Evolutionary conservation across 1,284 basidiomycete species (phyloP).

Genomic region (Melampsora americana): DNA sequence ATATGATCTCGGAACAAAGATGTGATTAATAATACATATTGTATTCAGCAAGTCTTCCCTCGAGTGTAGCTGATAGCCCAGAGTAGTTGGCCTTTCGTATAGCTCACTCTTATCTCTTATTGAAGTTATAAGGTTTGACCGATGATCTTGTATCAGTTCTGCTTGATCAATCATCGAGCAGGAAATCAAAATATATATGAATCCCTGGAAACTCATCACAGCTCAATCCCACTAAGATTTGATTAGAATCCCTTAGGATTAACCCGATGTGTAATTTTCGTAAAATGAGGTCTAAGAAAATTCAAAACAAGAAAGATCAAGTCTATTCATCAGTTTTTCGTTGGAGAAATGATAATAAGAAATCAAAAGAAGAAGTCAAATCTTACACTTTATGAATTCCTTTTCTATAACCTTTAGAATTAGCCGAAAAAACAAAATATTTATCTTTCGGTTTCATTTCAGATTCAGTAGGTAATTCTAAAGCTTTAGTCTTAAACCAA

Average conservation of each 20-base stretch:
- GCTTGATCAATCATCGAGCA: no score
- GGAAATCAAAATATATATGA: neutral
- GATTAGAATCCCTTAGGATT: constrained; percentile 41
- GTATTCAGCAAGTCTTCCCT: no score
- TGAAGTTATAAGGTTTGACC: no score
- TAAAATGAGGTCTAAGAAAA: constrained; percentile 33
- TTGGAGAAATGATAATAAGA: neutral
- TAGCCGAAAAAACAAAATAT: constrained; percentile 44
- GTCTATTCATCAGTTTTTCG: neutral
- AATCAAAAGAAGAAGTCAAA: no score
- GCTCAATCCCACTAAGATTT: neutral
- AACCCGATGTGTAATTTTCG: constrained; percentile 36
- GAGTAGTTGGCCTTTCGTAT: no score
- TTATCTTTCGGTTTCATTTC: constrained; percentile 45
- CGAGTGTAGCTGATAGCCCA: no score
- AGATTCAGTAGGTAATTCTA: constrained; percentile 42
- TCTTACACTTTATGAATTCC: constrained; percentile 45
- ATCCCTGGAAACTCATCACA: neutral
- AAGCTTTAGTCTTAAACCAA: constrained; percentile 25
- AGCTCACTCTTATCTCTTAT: no score
- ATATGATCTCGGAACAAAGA: no score
- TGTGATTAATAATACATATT: no score
- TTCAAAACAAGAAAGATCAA: neutral
- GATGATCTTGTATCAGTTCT: no score
- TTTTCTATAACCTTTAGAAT: constrained; percentile 44